Percentiles rank a stretch among this genome's conserved stretches.
These are phyloP conservation scores for Salix dunnii DNA, from an alignment of 345 rosid species.

Conservation along the genomic window DNA sequence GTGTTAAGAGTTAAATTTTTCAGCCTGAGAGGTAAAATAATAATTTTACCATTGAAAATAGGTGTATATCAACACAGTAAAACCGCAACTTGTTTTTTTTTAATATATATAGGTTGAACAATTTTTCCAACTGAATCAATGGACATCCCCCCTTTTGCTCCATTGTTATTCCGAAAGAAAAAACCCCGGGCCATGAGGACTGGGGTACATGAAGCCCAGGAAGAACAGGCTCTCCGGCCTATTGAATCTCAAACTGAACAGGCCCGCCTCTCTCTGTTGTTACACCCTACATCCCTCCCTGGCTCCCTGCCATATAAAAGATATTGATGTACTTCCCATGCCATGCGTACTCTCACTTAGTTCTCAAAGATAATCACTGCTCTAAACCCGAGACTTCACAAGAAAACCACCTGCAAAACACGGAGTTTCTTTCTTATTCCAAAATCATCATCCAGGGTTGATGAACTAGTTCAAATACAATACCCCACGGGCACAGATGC, in stretches of 20 bases:
- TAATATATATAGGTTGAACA: too few relatives aligned
- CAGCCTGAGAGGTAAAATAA: too few relatives aligned
- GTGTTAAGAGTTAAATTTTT: too few relatives aligned
- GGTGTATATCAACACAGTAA: too few relatives aligned
- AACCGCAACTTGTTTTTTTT: too few relatives aligned
- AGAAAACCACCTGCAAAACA: conserved; percentile 25
- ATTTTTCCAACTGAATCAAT: too few relatives aligned
- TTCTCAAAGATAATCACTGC: conserved; percentile 6
- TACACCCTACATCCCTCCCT: background rate
- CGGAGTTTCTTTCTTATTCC: conserved; percentile 6
- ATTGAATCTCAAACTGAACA: background rate
- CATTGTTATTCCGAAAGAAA: background rate
- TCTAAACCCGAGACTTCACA: conserved; percentile 23
- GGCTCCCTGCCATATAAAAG: background rate
- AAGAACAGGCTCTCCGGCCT: background rate
- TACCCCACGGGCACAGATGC: conserved; percentile 59
- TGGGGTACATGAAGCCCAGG: too few relatives aligned
- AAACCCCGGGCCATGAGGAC: background rate
- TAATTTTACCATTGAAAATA: too few relatives aligned
- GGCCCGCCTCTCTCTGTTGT: background rate
- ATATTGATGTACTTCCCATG: conserved; percentile 18
- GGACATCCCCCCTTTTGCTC: background rate
- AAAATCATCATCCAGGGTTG: background rate
- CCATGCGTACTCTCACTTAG: conserved; percentile 26
- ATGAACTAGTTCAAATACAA: conserved; percentile 10